Conservation (phyloP, 208 protist genomes). For the Hexamita inflata region DNA sequence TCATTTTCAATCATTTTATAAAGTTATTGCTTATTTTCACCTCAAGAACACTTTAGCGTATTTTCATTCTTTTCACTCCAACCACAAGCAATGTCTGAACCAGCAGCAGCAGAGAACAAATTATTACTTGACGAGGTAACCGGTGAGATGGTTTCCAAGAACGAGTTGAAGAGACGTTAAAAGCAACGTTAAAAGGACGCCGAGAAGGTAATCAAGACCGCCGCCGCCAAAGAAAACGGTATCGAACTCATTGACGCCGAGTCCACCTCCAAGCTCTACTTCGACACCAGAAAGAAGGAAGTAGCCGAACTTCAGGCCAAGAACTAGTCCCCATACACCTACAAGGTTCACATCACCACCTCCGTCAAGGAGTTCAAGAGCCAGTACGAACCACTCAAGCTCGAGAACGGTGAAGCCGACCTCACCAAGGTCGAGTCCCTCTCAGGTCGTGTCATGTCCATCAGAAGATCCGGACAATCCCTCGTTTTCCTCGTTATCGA, state of each 20-base stretch:
- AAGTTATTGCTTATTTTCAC: too few species aligned
- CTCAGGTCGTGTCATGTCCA: slow-evolving; percentile 58
- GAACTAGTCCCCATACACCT: not conserved
- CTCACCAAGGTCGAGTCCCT: slow-evolving; percentile 53
- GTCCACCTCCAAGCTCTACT: slow-evolving; percentile 25
- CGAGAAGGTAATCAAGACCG: not conserved
- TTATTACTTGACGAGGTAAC: not conserved
- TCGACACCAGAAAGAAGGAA: slow-evolving; percentile 12
- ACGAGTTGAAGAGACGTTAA: slow-evolving; percentile 21
- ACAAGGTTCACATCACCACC: slow-evolving; percentile 18
- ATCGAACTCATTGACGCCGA: not conserved
- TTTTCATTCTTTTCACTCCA: too few species aligned
- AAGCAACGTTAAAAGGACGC: slow-evolving; percentile 6
- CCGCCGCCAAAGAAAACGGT: not conserved
- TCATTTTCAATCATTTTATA: too few species aligned
- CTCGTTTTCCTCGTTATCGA: slow-evolving; percentile 86
- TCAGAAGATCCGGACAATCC: slow-evolving; percentile 61
- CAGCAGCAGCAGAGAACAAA: too few species aligned
- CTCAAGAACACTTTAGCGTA: too few species aligned
- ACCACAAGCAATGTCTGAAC: too few species aligned
- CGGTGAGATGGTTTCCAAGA: slow-evolving; percentile 16
- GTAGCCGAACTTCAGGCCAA: not conserved
- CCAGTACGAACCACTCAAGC: not conserved
- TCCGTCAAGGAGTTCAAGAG: not conserved
- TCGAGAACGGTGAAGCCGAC: not conserved